Evolutionary conservation across 306 rosid species (phyloP).

Genomic region (Trifolium fragiferum): DNA sequence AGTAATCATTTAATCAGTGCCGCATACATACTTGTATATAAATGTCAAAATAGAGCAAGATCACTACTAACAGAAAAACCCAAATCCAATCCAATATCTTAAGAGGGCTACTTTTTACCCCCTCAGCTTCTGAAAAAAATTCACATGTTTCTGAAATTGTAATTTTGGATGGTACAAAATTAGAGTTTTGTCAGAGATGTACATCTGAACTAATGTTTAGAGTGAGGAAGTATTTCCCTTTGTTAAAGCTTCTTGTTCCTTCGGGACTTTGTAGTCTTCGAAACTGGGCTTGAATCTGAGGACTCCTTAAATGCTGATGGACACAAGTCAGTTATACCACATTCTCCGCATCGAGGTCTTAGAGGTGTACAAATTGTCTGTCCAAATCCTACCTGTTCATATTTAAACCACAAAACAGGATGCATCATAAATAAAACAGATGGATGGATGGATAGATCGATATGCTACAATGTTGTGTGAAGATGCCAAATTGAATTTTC

Average conservation of each 20-base stretch:
- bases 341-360: conserved; percentile 78
- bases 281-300: conserved; percentile 53
- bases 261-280: conserved; percentile 58
- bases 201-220: conserved; percentile 1
- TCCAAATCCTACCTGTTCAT: conserved; percentile 91
- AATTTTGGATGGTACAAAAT: background rate
- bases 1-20: conserved; percentile 11
- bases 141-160: background rate
- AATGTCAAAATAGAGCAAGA: background rate
- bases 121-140: background rate
- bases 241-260: conserved; percentile 49
- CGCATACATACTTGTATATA: background rate
- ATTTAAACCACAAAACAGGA: background rate
- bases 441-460: background rate
- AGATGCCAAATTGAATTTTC: background rate
- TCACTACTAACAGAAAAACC: background rate
- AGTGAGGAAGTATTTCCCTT: background rate
- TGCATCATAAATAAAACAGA: background rate
- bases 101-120: background rate
- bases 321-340: conserved; percentile 65
- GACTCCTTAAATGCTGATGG: conserved; percentile 82
- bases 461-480: background rate
- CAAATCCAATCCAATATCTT: background rate
- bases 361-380: conserved; percentile 91
- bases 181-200: background rate